These are phyloP conservation scores for Byssothecium circinans DNA, from an alignment of 2,329 filamentous ascomycete species.

Conservation along the genomic window DNA sequence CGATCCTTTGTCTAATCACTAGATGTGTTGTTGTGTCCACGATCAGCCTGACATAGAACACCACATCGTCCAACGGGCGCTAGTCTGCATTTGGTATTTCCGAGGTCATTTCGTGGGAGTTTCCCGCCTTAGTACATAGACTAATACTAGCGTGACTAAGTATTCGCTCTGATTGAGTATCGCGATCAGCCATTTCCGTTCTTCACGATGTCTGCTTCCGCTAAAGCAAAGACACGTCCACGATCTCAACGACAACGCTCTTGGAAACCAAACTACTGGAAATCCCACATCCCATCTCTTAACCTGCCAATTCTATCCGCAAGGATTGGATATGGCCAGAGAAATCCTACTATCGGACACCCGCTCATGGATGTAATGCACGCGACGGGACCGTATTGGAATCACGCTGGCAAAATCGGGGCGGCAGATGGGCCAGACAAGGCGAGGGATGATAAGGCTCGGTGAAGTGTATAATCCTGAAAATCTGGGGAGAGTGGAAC, in stretches of 20 bases:
- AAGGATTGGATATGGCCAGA: constrained; percentile 94
- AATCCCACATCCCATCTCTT: constrained; percentile 26
- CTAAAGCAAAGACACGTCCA: too few relatives aligned
- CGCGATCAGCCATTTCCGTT: too few relatives aligned
- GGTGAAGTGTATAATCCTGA: constrained; percentile 32
- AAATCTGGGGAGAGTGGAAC: constrained; percentile 61
- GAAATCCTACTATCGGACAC: constrained; percentile 92
- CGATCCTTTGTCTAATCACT: too few relatives aligned
- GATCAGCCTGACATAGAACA: too few relatives aligned
- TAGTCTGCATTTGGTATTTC: too few relatives aligned
- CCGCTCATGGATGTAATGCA: constrained; percentile 89
- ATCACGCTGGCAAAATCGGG: constrained; percentile 35
- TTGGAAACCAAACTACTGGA: constrained; percentile 32
- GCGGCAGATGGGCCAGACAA: constrained; percentile 40
- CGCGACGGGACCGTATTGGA: constrained; percentile 58
- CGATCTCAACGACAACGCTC: constrained; percentile 32
- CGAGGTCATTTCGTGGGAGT: too few relatives aligned
- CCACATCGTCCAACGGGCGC: too few relatives aligned
- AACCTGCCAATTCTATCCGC: constrained; percentile 32
- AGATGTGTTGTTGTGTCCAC: too few relatives aligned
- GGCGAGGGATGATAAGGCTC: constrained; percentile 44
- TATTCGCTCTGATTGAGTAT: too few relatives aligned
- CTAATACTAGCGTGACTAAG: too few relatives aligned
- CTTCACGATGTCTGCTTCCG: too few relatives aligned
- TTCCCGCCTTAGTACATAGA: too few relatives aligned